These are phyloP conservation scores for Diaporthe caulivora DNA, from an alignment of 2,329 filamentous ascomycete genomes.

Conservation along the genomic window DNA sequence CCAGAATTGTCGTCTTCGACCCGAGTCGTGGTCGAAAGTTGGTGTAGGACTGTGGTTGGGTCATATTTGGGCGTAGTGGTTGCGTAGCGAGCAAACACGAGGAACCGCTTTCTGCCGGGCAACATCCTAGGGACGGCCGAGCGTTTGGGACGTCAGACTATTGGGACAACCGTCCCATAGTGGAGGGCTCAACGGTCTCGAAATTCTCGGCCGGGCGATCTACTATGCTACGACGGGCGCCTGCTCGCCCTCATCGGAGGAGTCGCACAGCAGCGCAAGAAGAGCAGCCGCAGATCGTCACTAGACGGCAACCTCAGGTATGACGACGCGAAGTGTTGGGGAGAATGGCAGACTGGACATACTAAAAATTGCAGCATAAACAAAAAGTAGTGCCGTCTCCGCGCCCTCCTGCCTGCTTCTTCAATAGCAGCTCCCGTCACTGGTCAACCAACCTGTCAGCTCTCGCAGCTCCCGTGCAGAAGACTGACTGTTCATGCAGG, in stretches of 20 bases:
- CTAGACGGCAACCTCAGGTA: conserved; percentile 22
- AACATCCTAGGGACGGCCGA: background rate
- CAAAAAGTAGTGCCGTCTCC: conserved; percentile 8
- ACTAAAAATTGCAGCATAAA: background rate
- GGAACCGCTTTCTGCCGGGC: conserved; percentile 3
- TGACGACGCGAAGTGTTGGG: conserved; percentile 15
- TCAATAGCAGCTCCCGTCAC: background rate
- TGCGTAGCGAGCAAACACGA: background rate
- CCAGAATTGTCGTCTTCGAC: background rate
- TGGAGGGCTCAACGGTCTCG: conserved; percentile 20
- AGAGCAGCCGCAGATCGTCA: conserved; percentile 6
- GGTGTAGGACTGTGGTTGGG: background rate
- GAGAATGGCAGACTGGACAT: conserved; percentile 9
- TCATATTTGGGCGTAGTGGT: background rate
- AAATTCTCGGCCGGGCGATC: background rate
- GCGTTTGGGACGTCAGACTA: background rate
- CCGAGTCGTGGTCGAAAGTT: background rate
- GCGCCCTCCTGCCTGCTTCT: conserved; percentile 15
- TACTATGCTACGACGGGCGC: background rate
- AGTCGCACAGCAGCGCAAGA: conserved; percentile 18
- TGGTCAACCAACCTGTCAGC: conserved; percentile 8
- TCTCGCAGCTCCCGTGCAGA: conserved; percentile 25
- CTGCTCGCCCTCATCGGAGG: conserved; percentile 19
- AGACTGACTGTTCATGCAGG: conserved; percentile 31
- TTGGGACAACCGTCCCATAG: conserved; percentile 1